phyloP scores from a whole-genome alignment of 176 grass and related monocot genomes.

The Otatea glauca region DNA sequence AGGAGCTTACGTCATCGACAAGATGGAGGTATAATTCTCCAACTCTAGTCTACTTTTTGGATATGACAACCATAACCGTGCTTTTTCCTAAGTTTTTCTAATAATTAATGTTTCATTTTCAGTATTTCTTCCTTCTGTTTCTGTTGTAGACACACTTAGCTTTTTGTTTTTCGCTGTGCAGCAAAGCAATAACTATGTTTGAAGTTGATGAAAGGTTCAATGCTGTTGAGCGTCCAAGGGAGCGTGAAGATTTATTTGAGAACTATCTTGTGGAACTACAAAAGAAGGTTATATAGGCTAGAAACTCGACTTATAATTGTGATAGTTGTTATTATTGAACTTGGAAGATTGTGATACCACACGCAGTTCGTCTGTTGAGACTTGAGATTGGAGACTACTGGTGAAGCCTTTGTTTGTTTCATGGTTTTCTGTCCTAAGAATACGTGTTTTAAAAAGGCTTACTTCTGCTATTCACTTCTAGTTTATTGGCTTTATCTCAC shows the following conservation, averaged over 20 bases:
- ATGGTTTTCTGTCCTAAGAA: conserved; percentile 2
- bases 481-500: conserved; percentile 12
- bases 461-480: conserved; percentile 9
- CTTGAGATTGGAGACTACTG: conserved; percentile 5
- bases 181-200: conserved; percentile 94
- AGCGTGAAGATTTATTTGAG: conserved; percentile 97
- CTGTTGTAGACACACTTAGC: conserved; percentile 22
- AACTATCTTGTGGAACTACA: conserved; percentile 90
- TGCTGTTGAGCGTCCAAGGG: conserved; percentile 53
- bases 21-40: conserved; percentile 83
- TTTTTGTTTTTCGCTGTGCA: conserved; percentile 35
- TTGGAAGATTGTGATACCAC: background rate
- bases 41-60: conserved; percentile 18
- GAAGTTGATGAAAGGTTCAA: conserved; percentile 47
- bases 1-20: conserved; percentile 72
- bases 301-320: conserved; percentile 6
- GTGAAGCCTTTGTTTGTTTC: background rate
- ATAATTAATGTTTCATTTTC: background rate
- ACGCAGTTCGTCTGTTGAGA: background rate
- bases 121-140: conserved; percentile 7
- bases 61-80: background rate
- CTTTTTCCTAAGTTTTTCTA: conserved; percentile 22
- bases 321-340: conserved; percentile 6
- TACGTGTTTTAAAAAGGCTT: background rate
- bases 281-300: conserved; percentile 71